Base-by-base conservation (phyloP, 1,284 basidiomycete genomes). In the Trichosporon sp. region DNA sequence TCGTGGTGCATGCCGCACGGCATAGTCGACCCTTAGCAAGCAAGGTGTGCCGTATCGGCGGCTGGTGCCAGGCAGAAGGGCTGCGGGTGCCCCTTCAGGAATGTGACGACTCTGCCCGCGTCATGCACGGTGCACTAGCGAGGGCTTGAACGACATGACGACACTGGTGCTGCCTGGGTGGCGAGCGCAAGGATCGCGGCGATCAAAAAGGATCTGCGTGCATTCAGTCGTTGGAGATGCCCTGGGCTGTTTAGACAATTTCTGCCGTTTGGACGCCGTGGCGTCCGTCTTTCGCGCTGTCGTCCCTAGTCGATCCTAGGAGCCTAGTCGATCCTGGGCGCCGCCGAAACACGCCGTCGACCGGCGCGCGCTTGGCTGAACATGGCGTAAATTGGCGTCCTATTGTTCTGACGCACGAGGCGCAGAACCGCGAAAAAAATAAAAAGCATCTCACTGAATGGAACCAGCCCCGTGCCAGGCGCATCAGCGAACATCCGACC, bases 201-300 rank as follows among this genome's bases (percentile, higher is more conserved):
- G 51, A 54, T 54, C 51, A 54, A 54, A 54, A 54, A 54, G 51
- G 51, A 54, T 54, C 51, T 54, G 51, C 51, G 21, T 54, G 51
- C 51, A 54, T 54, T 54, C 51, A 54, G 51, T 54, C 51, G 19
- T 16, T 19, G 51, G 19, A 21, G 51, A 19, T 21, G 19, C 51
- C 51, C 51, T 54, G 51, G 51, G 14, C 1, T 54, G 19, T 54
- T 10, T 54, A 21, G 51, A 54, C 10, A 19, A 54, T 10, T 54
- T 40, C 8, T 40, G 38, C 38, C 38, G 38, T 40, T 40, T 54
- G 19, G 19, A 21, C 51, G 51, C 51, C 51, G 19, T 26, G 51
- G 51, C 51, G 51, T 21, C 19, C 51, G 35, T 21, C 26, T 54
- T 54, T 54, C 51, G 51, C 51, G 10, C 51, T n/a, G 16, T n/a